Percentiles rank a stretch among this genome's conserved stretches.
Conservation (phyloP, 2,329 filamentous ascomycete genomes). For the Colletotrichum cuscutae region DNA sequence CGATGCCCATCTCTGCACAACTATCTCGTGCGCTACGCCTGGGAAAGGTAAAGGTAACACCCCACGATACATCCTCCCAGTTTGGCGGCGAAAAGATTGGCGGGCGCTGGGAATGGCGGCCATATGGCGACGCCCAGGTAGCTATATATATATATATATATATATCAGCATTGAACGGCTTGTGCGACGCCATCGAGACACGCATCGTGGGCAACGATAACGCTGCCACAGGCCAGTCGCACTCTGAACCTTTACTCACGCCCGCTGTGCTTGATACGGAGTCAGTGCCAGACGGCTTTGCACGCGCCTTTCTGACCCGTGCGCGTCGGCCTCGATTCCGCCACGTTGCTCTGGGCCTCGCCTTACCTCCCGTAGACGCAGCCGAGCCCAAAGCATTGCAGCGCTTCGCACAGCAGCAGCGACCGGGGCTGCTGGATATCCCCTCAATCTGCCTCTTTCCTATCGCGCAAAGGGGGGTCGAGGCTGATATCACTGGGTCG, state of each 20-base stretch:
- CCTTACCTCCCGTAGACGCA: neutral
- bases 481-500: conserved; percentile 9
- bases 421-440: conserved; percentile 9
- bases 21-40: conserved; percentile 42
- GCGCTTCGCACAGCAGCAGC: neutral
- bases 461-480: conserved; percentile 17
- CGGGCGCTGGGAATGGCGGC: conserved; percentile 44
- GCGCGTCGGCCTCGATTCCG: neutral
- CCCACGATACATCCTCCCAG: conserved; percentile 30
- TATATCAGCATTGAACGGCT: conserved; percentile 40
- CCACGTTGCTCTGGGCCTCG: neutral
- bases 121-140: conserved; percentile 44
- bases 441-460: conserved; percentile 44
- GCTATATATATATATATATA: conserved; percentile 35
- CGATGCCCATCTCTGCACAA: conserved; percentile 32
- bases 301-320: neutral
- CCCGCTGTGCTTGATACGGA: neutral
- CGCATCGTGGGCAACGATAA: conserved; percentile 18
- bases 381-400: neutral
- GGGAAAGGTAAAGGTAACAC: conserved; percentile 40
- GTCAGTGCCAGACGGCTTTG: neutral
- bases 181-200: conserved; percentile 40
- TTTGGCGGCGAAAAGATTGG: conserved; percentile 38
- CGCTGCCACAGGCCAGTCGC: neutral
- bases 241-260: neutral